Conservation (phyloP, 441 rosid species). For the Populus hybrid region DNA sequence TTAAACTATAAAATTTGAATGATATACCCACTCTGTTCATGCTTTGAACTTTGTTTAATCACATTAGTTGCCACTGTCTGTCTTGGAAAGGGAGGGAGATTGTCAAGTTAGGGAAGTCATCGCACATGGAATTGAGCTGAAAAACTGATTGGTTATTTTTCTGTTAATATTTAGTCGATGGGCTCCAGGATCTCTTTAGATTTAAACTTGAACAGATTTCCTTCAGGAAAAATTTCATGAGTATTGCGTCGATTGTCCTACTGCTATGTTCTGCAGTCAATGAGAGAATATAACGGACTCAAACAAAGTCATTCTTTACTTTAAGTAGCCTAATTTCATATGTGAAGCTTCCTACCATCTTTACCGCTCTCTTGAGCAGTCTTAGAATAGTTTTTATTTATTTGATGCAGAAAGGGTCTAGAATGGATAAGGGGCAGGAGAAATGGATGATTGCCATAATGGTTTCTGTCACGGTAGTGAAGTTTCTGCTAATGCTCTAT, state of each 20-base stretch:
- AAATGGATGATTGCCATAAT: constrained; percentile 48
- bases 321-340: neutral
- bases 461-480: constrained; percentile 29
- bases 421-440: constrained; percentile 23
- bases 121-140: neutral
- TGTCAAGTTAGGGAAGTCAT: neutral
- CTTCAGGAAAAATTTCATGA: neutral
- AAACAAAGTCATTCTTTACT: neutral
- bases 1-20: no score
- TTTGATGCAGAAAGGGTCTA: constrained; percentile 27
- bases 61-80: neutral
- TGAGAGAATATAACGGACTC: neutral
- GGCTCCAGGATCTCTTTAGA: neutral
- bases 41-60: neutral
- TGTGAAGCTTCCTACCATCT: neutral
- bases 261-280: neutral
- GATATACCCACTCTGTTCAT: no score
- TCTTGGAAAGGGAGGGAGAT: no score
- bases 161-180: neutral
- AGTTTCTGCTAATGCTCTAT: constrained; percentile 40
- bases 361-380: neutral
- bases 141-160: neutral
- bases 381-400: neutral
- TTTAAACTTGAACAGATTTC: neutral
- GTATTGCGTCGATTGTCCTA: neutral